A percentile compares a stretch with the other conserved stretches of the same genome.
These are phyloP conservation scores for Nannochloris sp. DNA, from an alignment of 139 green algal genomes.

Conservation along the genomic window DNA sequence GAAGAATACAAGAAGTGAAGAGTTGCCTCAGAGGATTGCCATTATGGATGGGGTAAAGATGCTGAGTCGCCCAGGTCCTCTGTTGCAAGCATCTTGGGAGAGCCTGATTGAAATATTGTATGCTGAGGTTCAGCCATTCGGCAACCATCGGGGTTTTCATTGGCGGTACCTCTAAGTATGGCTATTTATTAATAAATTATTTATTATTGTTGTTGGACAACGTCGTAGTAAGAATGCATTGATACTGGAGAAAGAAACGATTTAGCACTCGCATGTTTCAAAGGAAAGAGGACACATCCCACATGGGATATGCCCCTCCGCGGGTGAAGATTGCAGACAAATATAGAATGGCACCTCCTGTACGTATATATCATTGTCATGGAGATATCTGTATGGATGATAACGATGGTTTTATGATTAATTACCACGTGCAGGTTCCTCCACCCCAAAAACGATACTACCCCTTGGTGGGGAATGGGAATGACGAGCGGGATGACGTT, in stretches of 20 bases:
- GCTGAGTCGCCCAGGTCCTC: constrained; percentile 33
- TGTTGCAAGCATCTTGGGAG: constrained; percentile 31
- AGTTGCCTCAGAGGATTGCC: constrained; percentile 3
- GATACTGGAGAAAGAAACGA: not conserved
- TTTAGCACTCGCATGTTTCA: too few species aligned
- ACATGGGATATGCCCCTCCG: not conserved
- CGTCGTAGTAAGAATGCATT: not conserved
- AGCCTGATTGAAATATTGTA: constrained; percentile 37
- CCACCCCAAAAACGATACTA: too few species aligned
- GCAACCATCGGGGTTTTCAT: constrained; percentile 22
- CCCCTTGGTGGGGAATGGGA: too few species aligned
- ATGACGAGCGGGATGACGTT: too few species aligned
- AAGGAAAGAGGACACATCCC: not conserved
- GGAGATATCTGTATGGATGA: too few species aligned
- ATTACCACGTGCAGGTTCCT: too few species aligned
- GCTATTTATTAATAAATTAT: not conserved
- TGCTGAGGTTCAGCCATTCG: constrained; percentile 33
- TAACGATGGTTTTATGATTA: too few species aligned
- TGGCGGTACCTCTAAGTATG: constrained; percentile 16
- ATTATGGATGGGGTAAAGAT: constrained; percentile 32
- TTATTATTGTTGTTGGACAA: not conserved
- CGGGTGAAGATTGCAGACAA: constrained; percentile 9
- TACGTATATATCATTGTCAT: not conserved
- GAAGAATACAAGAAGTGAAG: not conserved
- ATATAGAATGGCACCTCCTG: constrained; percentile 12